Percentiles rank a stretch among this genome's conserved stretches.
phyloP scores from a whole-genome alignment of 371 early-diverging fungal species.

The Rozella allomycis region DNA sequence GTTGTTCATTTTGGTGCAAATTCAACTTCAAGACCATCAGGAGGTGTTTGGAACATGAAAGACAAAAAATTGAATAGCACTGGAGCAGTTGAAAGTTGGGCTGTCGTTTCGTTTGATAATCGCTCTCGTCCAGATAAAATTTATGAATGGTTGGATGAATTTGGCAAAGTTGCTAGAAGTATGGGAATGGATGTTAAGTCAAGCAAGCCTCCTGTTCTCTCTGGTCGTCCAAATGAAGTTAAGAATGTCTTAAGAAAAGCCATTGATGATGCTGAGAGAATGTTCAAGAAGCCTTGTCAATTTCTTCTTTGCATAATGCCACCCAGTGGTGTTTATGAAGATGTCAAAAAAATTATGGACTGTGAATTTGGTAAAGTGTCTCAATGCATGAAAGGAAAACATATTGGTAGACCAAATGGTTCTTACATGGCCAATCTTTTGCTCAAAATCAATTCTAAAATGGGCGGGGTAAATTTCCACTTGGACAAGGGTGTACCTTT shows the following conservation, averaged over 20 bases:
- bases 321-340: slow-evolving; percentile 4
- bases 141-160: background rate
- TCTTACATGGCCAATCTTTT: slow-evolving; percentile 7
- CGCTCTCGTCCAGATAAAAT: background rate
- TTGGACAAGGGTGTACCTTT: slow-evolving; percentile 25
- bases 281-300: background rate
- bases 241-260: too few relatives aligned
- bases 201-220: background rate
- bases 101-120: background rate
- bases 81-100: background rate
- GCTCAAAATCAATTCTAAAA: slow-evolving; percentile 11
- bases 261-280: background rate
- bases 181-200: background rate
- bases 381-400: slow-evolving; percentile 6
- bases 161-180: background rate
- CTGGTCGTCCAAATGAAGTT: background rate
- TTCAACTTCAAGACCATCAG: background rate
- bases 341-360: slow-evolving; percentile 7
- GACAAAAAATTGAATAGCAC: background rate
- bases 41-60: slow-evolving; percentile 2
- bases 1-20: slow-evolving; percentile 2
- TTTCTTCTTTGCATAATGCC: background rate
- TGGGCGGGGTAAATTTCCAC: slow-evolving; percentile 7
- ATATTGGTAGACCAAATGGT: slow-evolving; percentile 4
- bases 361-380: slow-evolving; percentile 3